Conservation (phyloP, 169 alveolate species). For the Plasmodium relictum region DNA sequence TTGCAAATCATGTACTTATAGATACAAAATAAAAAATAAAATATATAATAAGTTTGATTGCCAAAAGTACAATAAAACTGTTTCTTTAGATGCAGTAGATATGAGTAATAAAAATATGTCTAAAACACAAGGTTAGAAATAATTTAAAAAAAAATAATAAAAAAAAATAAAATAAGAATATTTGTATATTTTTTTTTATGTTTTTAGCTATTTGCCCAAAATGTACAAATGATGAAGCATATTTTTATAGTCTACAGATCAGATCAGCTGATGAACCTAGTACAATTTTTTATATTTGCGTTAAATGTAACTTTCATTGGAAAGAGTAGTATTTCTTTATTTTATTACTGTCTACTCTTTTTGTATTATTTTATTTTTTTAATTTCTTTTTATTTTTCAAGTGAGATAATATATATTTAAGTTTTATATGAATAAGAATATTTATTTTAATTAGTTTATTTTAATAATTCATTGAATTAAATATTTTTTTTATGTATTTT, state of each 20-base stretch:
- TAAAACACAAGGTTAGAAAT: slow-evolving; percentile 68
- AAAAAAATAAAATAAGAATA: neutral
- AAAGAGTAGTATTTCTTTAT: slow-evolving; percentile 77
- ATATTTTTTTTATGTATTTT: too few species aligned
- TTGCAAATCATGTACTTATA: slow-evolving; percentile 66
- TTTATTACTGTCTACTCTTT: too few species aligned
- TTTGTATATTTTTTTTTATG: neutral
- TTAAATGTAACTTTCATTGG: slow-evolving; percentile 86
- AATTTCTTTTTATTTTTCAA: neutral
- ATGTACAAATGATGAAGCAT: slow-evolving; percentile 87
- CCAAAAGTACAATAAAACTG: slow-evolving; percentile 24
- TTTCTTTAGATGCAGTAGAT: slow-evolving; percentile 76
- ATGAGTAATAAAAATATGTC: slow-evolving; percentile 72
- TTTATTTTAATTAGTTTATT: too few species aligned
- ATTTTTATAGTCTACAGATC: slow-evolving; percentile 86
- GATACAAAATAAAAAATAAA: slow-evolving; percentile 65
- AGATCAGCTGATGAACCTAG: slow-evolving; percentile 90
- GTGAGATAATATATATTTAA: neutral
- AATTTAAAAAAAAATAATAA: neutral
- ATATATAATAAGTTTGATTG: slow-evolving; percentile 64
- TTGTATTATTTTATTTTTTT: neutral
- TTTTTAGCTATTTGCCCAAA: slow-evolving; percentile 86
- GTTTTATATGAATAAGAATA: too few species aligned
- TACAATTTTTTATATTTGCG: slow-evolving; percentile 85
- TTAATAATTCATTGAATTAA: too few species aligned